These are phyloP conservation scores for Voacanga thouarsii DNA, from an alignment of 257 asterid genomes.

Conservation along the genomic window DNA sequence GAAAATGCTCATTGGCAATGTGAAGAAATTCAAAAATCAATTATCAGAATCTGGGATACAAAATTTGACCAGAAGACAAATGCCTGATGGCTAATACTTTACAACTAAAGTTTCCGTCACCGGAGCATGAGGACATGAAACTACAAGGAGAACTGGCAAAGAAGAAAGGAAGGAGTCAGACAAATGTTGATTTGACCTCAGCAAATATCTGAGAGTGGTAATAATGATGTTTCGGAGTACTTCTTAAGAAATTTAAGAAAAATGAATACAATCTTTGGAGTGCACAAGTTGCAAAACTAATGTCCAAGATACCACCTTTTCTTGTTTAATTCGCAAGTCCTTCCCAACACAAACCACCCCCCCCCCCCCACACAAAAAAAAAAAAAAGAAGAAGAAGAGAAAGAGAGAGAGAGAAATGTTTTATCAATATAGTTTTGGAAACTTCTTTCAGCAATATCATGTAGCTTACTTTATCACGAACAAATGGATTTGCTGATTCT, in stretches of 20 bases:
- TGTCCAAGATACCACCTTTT: not conserved
- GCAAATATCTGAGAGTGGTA: not conserved
- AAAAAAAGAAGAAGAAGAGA: no score
- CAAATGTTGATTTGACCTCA: not conserved
- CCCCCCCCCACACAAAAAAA: no score
- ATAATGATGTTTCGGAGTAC: not conserved
- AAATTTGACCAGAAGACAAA: not conserved
- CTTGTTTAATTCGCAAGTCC: not conserved
- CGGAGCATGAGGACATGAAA: not conserved
- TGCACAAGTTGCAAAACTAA: not conserved
- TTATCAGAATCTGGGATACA: not conserved
- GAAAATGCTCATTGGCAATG: not conserved
- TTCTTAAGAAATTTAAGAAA: not conserved
- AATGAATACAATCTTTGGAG: not conserved
- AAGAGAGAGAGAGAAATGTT: not conserved
- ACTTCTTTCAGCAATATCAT: not conserved
- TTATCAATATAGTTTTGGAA: not conserved
- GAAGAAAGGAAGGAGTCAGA: not conserved
- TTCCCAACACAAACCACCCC: no score
- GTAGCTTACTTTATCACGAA: slow-evolving; percentile 68
- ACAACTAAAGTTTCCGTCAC: not conserved
- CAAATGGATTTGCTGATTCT: slow-evolving; percentile 83
- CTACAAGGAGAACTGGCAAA: not conserved
- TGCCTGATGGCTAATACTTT: not conserved
- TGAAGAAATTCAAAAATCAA: not conserved